These are phyloP conservation scores for Ambrosia trifida DNA, from an alignment of 129 eudicot genomes.

Conservation along the genomic window DNA sequence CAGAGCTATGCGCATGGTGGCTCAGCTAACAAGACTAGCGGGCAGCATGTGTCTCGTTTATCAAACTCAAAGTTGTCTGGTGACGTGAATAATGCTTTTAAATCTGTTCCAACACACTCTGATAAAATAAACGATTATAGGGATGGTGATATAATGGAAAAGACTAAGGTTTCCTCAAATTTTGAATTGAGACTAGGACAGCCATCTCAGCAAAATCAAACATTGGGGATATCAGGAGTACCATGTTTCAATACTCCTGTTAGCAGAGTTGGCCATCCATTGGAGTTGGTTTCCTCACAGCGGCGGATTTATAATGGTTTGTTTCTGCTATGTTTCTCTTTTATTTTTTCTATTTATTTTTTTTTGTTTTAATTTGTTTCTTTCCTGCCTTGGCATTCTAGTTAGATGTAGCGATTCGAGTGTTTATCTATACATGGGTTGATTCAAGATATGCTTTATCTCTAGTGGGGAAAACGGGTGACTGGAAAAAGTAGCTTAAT, in stretches of 20 bases:
- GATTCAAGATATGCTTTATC: neutral
- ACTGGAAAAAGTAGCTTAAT: no score
- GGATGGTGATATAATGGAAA: conserved; percentile 30
- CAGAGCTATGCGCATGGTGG: conserved; percentile 29
- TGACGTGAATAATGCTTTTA: conserved; percentile 36
- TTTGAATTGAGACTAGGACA: conserved; percentile 75
- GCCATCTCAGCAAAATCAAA: conserved; percentile 55
- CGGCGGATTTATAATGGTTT: conserved; percentile 43
- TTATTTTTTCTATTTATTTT: neutral
- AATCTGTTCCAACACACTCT: conserved; percentile 27
- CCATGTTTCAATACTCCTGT: conserved; percentile 29
- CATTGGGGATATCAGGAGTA: conserved; percentile 30
- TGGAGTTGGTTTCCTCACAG: conserved; percentile 33
- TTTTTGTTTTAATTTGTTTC: conserved; percentile 8
- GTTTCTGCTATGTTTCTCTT: conserved; percentile 24
- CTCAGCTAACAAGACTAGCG: conserved; percentile 26
- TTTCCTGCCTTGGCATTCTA: conserved; percentile 9
- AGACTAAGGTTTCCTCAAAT: conserved; percentile 46
- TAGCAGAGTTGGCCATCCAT: conserved; percentile 28
- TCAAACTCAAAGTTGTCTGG: conserved; percentile 33
- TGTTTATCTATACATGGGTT: conserved; percentile 10
- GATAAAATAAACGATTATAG: conserved; percentile 28
- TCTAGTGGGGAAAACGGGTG: neutral
- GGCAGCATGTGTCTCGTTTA: conserved; percentile 29
- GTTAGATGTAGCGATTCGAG: neutral